These are phyloP conservation scores for Lepidium aucheri DNA, from an alignment of 345 rosid species.

Conservation along the genomic window DNA sequence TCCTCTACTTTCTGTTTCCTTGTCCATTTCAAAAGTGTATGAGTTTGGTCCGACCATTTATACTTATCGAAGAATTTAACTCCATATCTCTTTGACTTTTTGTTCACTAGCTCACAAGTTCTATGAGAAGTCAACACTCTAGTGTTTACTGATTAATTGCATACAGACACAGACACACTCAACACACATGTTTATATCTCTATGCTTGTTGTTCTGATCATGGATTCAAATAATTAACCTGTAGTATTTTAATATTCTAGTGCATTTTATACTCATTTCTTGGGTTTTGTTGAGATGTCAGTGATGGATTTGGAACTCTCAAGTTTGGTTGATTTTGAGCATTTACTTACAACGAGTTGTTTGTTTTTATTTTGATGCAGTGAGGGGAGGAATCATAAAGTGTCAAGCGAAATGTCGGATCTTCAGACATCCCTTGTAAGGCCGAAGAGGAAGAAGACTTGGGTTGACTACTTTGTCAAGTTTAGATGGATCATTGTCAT, in stretches of 20 bases:
- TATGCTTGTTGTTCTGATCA: background rate
- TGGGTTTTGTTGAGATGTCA: background rate
- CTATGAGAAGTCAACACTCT: background rate
- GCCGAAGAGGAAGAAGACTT: conserved; percentile 79
- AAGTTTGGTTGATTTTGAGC: conserved; percentile 6
- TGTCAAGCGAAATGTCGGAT: conserved; percentile 71
- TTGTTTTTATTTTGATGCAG: conserved; percentile 24
- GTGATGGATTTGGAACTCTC: background rate
- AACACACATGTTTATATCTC: background rate
- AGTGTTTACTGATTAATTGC: background rate
- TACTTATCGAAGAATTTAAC: background rate
- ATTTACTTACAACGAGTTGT: background rate
- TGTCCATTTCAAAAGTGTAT: background rate
- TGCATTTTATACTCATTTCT: background rate
- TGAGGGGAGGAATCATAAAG: conserved; percentile 7
- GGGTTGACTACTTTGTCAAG: conserved; percentile 78
- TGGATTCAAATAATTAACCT: background rate
- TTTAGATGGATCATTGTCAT: conserved; percentile 92
- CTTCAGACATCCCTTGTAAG: conserved; percentile 63
- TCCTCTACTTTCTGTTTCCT: background rate
- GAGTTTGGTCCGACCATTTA: background rate
- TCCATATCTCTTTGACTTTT: conserved; percentile 2
- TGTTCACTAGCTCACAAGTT: background rate
- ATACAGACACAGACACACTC: background rate
- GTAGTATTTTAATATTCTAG: background rate